Evolutionary conservation across 1,284 basidiomycete genomes (phyloP).

Genomic region (Cutaneotrichosporon mucoides): DNA sequence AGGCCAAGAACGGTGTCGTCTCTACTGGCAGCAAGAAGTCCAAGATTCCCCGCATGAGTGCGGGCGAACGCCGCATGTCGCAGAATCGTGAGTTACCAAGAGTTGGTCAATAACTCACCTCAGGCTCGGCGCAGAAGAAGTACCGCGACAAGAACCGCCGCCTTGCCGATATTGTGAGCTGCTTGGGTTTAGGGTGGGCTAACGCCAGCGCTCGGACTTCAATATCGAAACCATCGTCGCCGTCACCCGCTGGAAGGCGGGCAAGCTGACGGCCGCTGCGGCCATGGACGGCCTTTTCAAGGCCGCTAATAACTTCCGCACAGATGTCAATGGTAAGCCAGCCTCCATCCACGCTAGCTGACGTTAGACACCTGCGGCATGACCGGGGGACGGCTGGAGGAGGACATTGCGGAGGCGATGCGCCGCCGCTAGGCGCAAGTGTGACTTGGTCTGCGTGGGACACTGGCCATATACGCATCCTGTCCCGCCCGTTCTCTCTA

Average conservation of each 20-base stretch:
- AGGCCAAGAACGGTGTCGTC: neutral
- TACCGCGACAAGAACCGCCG: conserved; percentile 17
- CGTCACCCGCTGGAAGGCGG: neutral
- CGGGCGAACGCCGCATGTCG: conserved; percentile 11
- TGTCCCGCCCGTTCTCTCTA: no score
- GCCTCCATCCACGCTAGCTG: neutral
- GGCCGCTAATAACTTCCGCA: neutral
- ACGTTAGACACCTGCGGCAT: conserved; percentile 1
- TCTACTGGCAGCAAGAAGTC: neutral
- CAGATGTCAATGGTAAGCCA: neutral
- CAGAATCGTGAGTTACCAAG: conserved; percentile 6
- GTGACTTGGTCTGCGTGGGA: no score
- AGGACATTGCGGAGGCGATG: conserved; percentile 1
- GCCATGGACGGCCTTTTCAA: neutral
- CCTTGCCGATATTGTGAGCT: conserved; percentile 7
- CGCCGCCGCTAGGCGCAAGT: neutral
- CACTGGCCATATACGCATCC: no score
- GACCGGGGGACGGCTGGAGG: neutral
- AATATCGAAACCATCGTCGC: conserved; percentile 2
- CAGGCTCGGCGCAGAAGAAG: conserved; percentile 12
- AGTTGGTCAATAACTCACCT: no score
- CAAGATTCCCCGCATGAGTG: neutral
- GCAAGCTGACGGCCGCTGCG: neutral
- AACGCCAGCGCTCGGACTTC: conserved; percentile 10
- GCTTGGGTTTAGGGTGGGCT: neutral